A percentile compares a stretch with the other conserved stretches of the same genome.
Evolutionary conservation across 2,329 filamentous ascomycete species (phyloP).

Genomic region (Fusarium liriodendri): DNA sequence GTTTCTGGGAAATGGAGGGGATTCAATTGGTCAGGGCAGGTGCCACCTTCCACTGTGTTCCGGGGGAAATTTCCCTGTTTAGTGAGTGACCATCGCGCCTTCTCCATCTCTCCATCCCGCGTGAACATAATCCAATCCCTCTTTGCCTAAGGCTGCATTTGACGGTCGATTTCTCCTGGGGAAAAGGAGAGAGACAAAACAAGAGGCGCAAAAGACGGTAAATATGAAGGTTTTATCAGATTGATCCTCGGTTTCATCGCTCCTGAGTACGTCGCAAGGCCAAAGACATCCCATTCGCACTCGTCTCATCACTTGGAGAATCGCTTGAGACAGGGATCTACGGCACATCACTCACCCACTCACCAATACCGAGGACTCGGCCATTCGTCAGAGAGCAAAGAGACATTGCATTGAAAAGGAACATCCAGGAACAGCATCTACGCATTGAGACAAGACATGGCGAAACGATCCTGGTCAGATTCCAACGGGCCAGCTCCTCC

Average conservation of each 20-base stretch:
- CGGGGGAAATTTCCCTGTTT: conserved; percentile 40
- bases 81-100: conserved; percentile 14
- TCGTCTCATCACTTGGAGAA: conserved; percentile 5
- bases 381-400: conserved; percentile 1
- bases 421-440: not conserved
- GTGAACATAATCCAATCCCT: conserved; percentile 18
- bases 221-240: not conserved
- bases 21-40: conserved; percentile 19
- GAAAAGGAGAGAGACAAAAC: not conserved
- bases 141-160: conserved; percentile 25
- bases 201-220: not conserved
- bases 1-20: not conserved
- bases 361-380: not conserved
- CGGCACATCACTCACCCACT: not conserved
- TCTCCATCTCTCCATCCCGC: conserved; percentile 27
- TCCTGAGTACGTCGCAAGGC: not conserved
- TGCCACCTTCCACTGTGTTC: not conserved
- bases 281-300: not conserved
- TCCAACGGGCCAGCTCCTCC: conserved; percentile 31
- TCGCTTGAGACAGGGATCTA: conserved; percentile 2
- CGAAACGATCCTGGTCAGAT: conserved; percentile 42
- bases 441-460: conserved; percentile 20
- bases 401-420: not conserved
- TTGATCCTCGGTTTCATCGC: not conserved
- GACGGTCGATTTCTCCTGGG: conserved; percentile 6